Evolutionary conservation across 371 early-diverging fungal species (phyloP), one percentile per base, ranked within the genome.

Genomic region (Mortierella sp.): DNA sequence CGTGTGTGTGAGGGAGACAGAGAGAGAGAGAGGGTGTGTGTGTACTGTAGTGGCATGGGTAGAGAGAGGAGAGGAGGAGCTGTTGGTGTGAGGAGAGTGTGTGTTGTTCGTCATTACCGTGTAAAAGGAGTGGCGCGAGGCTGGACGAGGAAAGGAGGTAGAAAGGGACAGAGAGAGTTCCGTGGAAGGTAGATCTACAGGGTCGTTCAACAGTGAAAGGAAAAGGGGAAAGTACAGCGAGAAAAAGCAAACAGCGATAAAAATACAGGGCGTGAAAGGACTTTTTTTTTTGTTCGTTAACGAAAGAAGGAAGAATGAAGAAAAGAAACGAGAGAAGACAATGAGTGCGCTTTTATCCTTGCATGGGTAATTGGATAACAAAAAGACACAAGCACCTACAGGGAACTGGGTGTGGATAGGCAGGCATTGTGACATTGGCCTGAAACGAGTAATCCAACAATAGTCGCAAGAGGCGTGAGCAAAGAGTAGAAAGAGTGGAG

Each of bases 361-460:
- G 63, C 35, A 35, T 7, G 32, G 63, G 35, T 63, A 35, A 16
- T 32, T 51, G 21, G 4, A 5, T 18, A 21, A 5, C 63, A 6
- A 63, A 63, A 21, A 24, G 58, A 55, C 4, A 12, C 12, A 58
- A 8, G 18, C 63, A 63, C 35, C 18, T 51, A 51, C 6, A 51
- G 32, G 63, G 35, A 63, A 63, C 16, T 63, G 35, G 18, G 35
- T 35, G 38, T 16, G 63, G 63, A 63, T 63, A 63, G 6, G 16
- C 35, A 63, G 18, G 32, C 27, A 24, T 6, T 21, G 2, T 8
- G 35, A 7, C 41, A 68, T 38, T 38, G 8, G 68, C 11, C 21
- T 68, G 41, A 68, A 68, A 68, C 41, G 38, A 68, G 63, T 24
- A 18, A 21, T 21, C 68, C 68, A 68, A 41, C 43, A 68, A 68